Conservation (phyloP, 108 stramenopile genomes). For the Pseudonitzschia delicatissima region DNA sequence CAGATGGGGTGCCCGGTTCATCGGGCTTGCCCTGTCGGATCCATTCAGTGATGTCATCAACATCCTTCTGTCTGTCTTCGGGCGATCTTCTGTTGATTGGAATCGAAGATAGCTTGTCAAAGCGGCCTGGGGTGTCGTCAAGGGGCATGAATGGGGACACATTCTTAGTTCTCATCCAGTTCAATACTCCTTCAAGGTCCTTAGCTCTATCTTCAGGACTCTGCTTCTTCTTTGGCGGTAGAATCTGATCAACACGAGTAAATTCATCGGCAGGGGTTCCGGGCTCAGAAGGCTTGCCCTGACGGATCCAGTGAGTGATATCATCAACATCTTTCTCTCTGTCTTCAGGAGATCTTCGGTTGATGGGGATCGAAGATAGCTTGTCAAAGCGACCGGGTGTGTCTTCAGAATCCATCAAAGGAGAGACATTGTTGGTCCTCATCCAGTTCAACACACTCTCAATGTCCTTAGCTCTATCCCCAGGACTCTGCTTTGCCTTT, state of each 20-base stretch:
- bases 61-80: conserved; percentile 21
- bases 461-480: conserved; percentile 24
- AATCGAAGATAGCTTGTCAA: conserved; percentile 23
- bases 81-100: conserved; percentile 18
- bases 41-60: conserved; percentile 33
- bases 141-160: not conserved
- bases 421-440: conserved; percentile 18
- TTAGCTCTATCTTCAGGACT: conserved; percentile 24
- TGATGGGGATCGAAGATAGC: conserved; percentile 7
- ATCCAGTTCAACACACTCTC: conserved; percentile 11
- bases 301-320: conserved; percentile 20
- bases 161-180: conserved; percentile 32
- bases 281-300: not conserved
- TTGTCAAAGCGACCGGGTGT: not conserved
- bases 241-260: conserved; percentile 18
- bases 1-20: conserved; percentile 6
- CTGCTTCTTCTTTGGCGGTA: conserved; percentile 18
- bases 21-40: conserved; percentile 33
- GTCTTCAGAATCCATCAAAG: not conserved
- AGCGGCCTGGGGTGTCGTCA: not conserved
- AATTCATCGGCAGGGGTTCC: conserved; percentile 6
- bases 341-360: conserved; percentile 16
- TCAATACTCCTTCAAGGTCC: conserved; percentile 28
- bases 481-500: conserved; percentile 14
- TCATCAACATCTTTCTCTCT: conserved; percentile 25